Conservation (phyloP, 2,329 filamentous ascomycete species). For the Chaetomium globosum region DNA sequence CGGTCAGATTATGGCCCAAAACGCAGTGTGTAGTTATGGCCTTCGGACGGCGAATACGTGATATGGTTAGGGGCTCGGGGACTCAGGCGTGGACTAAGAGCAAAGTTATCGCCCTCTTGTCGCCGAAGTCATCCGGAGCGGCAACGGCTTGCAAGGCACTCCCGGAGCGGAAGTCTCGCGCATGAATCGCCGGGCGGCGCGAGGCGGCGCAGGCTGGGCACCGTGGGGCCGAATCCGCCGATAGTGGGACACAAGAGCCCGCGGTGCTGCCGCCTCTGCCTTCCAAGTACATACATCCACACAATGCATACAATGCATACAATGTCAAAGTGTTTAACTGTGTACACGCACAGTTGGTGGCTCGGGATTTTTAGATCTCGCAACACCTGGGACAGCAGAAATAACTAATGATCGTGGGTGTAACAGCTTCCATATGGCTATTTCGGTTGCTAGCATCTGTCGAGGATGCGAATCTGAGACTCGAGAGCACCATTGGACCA, state of each 20-base stretch:
- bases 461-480: not conserved
- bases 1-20: not conserved
- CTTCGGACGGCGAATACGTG: not conserved
- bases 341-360: no score
- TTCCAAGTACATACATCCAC: no score
- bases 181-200: slow-evolving; percentile 17
- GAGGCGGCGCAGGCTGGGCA: slow-evolving; percentile 1
- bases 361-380: slow-evolving; percentile 5
- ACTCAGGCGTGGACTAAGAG: not conserved
- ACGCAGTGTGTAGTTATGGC: not conserved
- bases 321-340: no score
- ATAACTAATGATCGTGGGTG: not conserved
- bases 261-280: not conserved
- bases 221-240: slow-evolving; percentile 5
- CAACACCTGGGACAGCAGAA: not conserved
- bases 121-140: not conserved
- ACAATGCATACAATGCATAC: no score
- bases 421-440: not conserved
- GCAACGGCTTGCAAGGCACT: not conserved
- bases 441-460: not conserved
- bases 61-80: not conserved
- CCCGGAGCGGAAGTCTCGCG: not conserved
- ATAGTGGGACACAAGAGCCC: slow-evolving; percentile 1
- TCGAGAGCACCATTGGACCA: not conserved
- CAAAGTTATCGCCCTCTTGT: not conserved